phyloP scores from a whole-genome alignment of 306 rosid species.

The Sicyos baderoa region DNA sequence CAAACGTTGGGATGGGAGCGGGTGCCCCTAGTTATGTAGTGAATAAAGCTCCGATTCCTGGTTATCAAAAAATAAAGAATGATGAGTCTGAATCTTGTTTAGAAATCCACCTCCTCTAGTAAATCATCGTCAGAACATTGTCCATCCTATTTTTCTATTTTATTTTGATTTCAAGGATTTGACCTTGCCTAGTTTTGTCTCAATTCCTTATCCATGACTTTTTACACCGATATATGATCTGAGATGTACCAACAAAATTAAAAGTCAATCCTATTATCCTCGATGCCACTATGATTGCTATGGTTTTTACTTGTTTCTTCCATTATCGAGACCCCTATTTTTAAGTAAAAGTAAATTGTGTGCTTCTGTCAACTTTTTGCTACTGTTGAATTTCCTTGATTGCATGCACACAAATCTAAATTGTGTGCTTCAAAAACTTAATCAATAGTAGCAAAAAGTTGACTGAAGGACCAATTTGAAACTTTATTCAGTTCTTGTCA shows the following conservation, averaged over 20 bases:
- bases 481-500: neutral
- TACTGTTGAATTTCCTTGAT: neutral
- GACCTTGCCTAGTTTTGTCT: neutral
- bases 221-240: neutral
- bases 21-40: no score
- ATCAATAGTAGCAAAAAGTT: neutral
- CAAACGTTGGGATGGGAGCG: no score
- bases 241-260: neutral
- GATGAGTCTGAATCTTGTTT: neutral
- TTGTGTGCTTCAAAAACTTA: neutral
- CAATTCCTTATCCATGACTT: neutral
- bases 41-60: no score
- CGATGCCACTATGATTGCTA: neutral
- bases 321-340: neutral
- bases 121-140: neutral
- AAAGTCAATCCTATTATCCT: neutral
- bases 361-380: no score
- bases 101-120: neutral
- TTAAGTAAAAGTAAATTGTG: no score
- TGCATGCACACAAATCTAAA: neutral
- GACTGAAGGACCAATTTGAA: neutral
- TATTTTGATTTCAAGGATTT: neutral
- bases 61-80: no score
- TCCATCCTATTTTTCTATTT: neutral
- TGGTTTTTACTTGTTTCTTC: neutral